phyloP scores from a whole-genome alignment of 345 rosid species.

The Eucalyptus grandis region DNA sequence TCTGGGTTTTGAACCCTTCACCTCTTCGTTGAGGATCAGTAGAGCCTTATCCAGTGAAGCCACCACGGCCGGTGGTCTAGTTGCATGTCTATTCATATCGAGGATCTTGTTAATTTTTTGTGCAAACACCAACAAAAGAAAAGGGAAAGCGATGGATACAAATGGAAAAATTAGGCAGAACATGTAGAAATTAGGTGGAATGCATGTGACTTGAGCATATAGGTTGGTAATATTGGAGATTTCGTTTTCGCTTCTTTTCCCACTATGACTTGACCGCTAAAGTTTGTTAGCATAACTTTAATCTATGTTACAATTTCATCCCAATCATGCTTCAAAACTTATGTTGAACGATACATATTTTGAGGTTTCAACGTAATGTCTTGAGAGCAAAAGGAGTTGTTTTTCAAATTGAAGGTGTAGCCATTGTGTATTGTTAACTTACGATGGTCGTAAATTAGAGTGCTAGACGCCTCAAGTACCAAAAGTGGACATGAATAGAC shows the following conservation, averaged over 20 bases:
- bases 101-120: no score
- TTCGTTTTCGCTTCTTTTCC: background rate
- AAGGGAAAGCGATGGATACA: no score
- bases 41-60: no score
- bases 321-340: background rate
- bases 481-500: no score
- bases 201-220: background rate
- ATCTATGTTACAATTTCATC: background rate
- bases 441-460: rapidly evolving
- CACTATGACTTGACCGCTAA: background rate
- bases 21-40: no score
- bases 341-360: background rate
- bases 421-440: background rate
- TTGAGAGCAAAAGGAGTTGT: background rate
- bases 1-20: no score
- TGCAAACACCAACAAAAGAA: no score
- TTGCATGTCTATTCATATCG: no score
- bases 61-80: no score
- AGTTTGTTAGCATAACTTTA: background rate
- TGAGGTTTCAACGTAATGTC: background rate
- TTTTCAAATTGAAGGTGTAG: background rate
- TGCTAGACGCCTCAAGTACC: no score
- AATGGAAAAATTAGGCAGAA: background rate
- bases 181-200: background rate
- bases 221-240: background rate